phyloP scores from a whole-genome alignment of 805 yeast genomes.

The Starmerella floris region DNA sequence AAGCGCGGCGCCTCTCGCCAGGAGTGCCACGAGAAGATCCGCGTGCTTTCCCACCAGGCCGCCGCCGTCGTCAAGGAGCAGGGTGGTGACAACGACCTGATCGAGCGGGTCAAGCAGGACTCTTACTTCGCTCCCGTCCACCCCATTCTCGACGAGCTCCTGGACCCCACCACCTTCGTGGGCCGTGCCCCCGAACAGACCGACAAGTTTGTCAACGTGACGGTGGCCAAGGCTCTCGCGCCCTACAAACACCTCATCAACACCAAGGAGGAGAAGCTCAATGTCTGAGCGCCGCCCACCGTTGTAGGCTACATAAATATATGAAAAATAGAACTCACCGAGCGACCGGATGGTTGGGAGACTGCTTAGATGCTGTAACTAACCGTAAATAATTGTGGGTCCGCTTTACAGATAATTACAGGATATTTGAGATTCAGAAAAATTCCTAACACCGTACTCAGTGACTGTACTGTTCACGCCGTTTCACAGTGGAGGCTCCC shows the following conservation, averaged over 20 bases:
- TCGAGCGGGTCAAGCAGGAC: conserved; percentile 68
- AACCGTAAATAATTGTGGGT: too few species aligned
- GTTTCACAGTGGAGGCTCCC: too few species aligned
- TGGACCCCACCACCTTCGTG: conserved; percentile 87
- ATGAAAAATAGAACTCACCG: not conserved
- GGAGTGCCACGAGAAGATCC: conserved; percentile 93
- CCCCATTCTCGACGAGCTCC: conserved; percentile 61
- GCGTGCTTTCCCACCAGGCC: conserved; percentile 94
- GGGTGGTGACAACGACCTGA: conserved; percentile 97
- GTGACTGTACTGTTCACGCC: too few species aligned
- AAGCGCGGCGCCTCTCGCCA: conserved; percentile 96
- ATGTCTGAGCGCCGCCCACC: conserved; percentile 46
- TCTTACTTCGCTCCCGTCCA: conserved; percentile 81
- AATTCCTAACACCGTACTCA: too few species aligned
- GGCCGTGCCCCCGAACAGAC: conserved; percentile 99
- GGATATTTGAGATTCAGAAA: too few species aligned
- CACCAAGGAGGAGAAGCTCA: conserved; percentile 58
- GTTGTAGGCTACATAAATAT: not conserved
- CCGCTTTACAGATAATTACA: too few species aligned
- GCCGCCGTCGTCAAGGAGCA: conserved; percentile 93
- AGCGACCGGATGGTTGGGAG: not conserved
- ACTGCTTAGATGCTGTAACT: not conserved
- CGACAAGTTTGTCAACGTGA: conserved; percentile 74
- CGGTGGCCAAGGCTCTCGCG: conserved; percentile 70
- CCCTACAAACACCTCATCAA: conserved; percentile 50